Percentiles rank a stretch among this genome's conserved stretches.
phyloP scores from a whole-genome alignment of 202 grass and related monocot species.

The Tripidium arundinaceum region DNA sequence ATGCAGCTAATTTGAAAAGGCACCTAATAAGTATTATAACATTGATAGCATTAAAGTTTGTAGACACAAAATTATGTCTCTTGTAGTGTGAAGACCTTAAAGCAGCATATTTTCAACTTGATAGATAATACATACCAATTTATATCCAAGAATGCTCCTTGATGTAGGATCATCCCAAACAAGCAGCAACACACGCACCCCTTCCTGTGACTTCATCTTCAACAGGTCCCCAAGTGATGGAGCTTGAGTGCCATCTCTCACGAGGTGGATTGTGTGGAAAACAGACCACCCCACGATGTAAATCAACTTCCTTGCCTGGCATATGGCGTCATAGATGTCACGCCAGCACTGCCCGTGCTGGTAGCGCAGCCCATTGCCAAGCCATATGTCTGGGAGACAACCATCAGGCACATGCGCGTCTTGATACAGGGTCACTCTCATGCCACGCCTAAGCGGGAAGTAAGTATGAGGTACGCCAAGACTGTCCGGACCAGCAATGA shows the following conservation, averaged over 20 bases:
- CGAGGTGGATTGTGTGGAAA: slow-evolving; percentile 56
- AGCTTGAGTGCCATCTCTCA: slow-evolving; percentile 36
- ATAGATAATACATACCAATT: slow-evolving; percentile 43
- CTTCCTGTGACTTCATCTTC: slow-evolving; percentile 74
- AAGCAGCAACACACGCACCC: slow-evolving; percentile 73
- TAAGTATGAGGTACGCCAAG: slow-evolving; percentile 74
- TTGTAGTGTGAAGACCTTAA: not conserved
- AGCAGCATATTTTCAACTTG: not conserved
- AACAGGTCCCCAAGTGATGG: slow-evolving; percentile 57
- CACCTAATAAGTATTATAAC: not conserved
- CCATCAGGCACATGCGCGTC: slow-evolving; percentile 77
- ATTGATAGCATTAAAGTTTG: not conserved
- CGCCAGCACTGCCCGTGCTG: slow-evolving; percentile 72
- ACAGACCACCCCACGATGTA: slow-evolving; percentile 92
- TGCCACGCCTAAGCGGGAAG: slow-evolving; percentile 59
- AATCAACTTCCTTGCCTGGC: slow-evolving; percentile 56
- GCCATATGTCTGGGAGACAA: slow-evolving; percentile 57
- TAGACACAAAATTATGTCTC: slow-evolving; percentile 8
- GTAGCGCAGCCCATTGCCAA: slow-evolving; percentile 54
- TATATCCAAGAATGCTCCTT: slow-evolving; percentile 55
- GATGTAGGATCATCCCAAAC: slow-evolving; percentile 91
- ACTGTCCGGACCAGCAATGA: slow-evolving; percentile 39
- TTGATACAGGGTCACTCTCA: slow-evolving; percentile 74
- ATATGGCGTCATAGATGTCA: slow-evolving; percentile 72
- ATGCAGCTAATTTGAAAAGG: slow-evolving; percentile 12